phyloP scores from a whole-genome alignment of 805 yeast species.

The Lachancea sp. region DNA sequence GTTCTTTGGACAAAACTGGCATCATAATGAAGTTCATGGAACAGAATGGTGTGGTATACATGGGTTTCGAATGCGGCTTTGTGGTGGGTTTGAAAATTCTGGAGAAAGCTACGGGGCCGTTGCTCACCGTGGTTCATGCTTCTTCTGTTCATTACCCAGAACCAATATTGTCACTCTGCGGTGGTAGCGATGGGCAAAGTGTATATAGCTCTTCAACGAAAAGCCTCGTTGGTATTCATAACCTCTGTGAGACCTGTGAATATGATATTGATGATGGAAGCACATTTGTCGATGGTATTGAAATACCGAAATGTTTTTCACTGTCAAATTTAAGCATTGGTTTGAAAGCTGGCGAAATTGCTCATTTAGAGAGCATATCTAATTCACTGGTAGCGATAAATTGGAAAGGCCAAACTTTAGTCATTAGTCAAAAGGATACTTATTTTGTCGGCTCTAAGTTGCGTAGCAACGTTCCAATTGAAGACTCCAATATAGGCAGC shows the following conservation, averaged over 20 bases:
- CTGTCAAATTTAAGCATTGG: not conserved
- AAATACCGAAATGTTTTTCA: not conserved
- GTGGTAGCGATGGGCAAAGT: constrained; percentile 3
- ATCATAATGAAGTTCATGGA: constrained; percentile 25
- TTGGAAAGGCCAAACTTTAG: constrained; percentile 24
- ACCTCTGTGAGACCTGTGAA: not conserved
- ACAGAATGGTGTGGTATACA: constrained; percentile 15
- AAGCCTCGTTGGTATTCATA: constrained; percentile 15
- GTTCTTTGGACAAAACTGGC: constrained; percentile 24
- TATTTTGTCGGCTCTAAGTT: constrained; percentile 8
- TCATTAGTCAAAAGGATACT: constrained; percentile 3
- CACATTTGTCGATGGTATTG: not conserved
- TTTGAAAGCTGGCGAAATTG: constrained; percentile 13
- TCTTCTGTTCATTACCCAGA: constrained; percentile 27
- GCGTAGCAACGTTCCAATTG: constrained; percentile 20
- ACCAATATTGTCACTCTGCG: constrained; percentile 22
- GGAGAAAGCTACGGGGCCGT: not conserved
- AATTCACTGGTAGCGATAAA: constrained; percentile 12
- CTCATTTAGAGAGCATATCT: constrained; percentile 13
- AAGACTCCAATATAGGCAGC: constrained; percentile 25
- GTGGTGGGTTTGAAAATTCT: constrained; percentile 22
- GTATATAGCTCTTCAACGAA: constrained; percentile 22
- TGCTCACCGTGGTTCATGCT: constrained; percentile 18
- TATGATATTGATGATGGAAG: not conserved
- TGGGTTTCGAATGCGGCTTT: constrained; percentile 30